Evolutionary conservation across 768 basidiomycete species (phyloP), one percentile per base, ranked within the genome.

Genomic region (Brasilioporus rufonigricans): DNA sequence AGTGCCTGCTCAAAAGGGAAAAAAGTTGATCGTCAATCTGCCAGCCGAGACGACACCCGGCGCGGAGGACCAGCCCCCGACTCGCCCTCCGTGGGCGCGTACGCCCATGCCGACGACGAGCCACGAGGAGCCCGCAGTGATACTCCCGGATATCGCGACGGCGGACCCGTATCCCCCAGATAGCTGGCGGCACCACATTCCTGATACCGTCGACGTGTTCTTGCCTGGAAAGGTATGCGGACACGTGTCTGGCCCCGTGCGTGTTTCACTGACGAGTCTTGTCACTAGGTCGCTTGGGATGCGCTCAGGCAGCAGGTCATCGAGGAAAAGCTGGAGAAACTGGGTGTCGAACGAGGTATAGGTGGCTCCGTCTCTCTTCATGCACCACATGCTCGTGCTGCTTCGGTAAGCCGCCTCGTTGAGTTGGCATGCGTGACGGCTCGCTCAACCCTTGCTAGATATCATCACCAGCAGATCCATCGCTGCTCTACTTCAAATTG

Each of bases 401-500:
- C 90, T 51, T 93, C 91, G 59, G 91, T 93, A 69, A 61, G 46
- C 85, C 83, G 43, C 45, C 59, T 60, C 56, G 53, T 61, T 50
- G 61, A 44, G 53, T 57, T 40, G 56, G 48, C 56, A 59, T 62
- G 48, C 56, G 58, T 61, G 67, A 59, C 53, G 39, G 47, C 52
- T 14, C 41, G 45, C 50, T 50, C 38, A 54, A 23, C 19, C 43
- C 51, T 27, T 53, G 35, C 23, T 64, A 93, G 91, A 89, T 93
- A 71, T 93, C 91, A 2, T 92, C 90, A n/a, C 90, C 91, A 27
- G 91, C 91, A 5, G 91, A 93, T 66, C 91, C 91, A 27, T 87
- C 88, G 19, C 71, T 93, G 23, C 76, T 93, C 19, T 79, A 84
- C 60, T 91, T 87, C 73, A 92, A 91, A 69, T 76, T 93, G 41